These are phyloP conservation scores for Penicillium bialowiezense DNA, from an alignment of 495 filamentous ascomycete species.

Conservation along the genomic window DNA sequence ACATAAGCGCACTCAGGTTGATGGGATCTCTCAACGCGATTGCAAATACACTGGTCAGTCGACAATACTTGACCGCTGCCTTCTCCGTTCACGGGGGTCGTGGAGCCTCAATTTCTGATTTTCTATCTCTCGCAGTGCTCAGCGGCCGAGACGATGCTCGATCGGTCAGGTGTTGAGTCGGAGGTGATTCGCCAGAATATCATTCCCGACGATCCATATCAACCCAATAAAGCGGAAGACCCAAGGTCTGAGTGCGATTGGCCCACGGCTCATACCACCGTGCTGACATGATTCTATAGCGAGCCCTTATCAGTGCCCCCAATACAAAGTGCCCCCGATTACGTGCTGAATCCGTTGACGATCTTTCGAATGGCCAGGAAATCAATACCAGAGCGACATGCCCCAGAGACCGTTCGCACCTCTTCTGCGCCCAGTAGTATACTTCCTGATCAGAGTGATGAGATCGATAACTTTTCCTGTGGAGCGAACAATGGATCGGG, in stretches of 20 bases:
- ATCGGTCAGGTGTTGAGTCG: conserved; percentile 26
- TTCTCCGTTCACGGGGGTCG: no score
- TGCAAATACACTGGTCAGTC: conserved; percentile 19
- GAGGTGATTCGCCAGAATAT: conserved; percentile 25
- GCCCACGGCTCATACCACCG: background rate
- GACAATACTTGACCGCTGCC: no score
- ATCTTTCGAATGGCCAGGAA: conserved; percentile 34
- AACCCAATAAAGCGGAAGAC: conserved; percentile 15
- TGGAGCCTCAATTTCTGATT: no score
- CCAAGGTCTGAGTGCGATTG: conserved; percentile 4
- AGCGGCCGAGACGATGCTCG: conserved; percentile 30
- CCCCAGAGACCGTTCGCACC: conserved; percentile 22
- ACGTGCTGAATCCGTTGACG: conserved; percentile 30
- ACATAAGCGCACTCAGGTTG: conserved; percentile 21
- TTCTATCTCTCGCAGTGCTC: conserved; percentile 6
- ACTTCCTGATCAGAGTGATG: conserved; percentile 2
- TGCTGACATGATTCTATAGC: background rate
- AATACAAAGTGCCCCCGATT: conserved; percentile 29
- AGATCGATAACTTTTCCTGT: background rate
- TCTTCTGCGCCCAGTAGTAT: conserved; percentile 20
- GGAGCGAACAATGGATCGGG: background rate
- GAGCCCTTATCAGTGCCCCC: conserved; percentile 20
- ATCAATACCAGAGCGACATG: conserved; percentile 30
- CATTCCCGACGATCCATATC: conserved; percentile 31
- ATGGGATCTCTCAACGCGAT: conserved; percentile 27